A percentile compares a stretch with the other conserved stretches of the same genome.
Conservation (phyloP, 164 flowering plant genomes). For the Vitis rupestris region DNA sequence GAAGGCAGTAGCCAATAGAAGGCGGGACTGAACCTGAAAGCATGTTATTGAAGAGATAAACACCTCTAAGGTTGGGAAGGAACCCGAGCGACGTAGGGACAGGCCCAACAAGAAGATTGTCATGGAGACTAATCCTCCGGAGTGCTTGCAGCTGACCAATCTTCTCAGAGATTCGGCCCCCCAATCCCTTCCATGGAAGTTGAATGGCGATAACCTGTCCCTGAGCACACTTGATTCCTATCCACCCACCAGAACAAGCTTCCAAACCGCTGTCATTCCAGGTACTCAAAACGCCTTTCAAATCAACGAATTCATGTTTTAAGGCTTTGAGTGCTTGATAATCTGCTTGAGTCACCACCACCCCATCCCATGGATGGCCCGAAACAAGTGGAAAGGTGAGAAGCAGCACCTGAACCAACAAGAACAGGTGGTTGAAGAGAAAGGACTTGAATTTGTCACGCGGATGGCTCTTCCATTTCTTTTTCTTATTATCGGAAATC, state of each 20-base stretch:
- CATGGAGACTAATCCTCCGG: slow-evolving; percentile 79
- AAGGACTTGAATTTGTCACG: background rate
- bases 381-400: slow-evolving; percentile 23
- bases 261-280: slow-evolving; percentile 65
- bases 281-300: slow-evolving; percentile 48
- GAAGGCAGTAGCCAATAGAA: slow-evolving; percentile 53
- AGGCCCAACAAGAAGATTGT: slow-evolving; percentile 58
- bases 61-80: slow-evolving; percentile 72
- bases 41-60: slow-evolving; percentile 77
- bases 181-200: slow-evolving; percentile 84
- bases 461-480: too few species aligned
- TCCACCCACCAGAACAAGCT: slow-evolving; percentile 86
- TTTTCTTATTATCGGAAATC: too few species aligned
- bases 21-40: slow-evolving; percentile 83
- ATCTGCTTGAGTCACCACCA: slow-evolving; percentile 53
- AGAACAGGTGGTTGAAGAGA: slow-evolving; percentile 4
- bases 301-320: slow-evolving; percentile 54
- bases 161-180: slow-evolving; percentile 68
- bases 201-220: slow-evolving; percentile 81
- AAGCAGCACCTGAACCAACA: slow-evolving; percentile 27
- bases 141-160: slow-evolving; percentile 69
- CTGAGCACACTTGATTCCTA: slow-evolving; percentile 75
- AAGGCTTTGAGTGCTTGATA: slow-evolving; percentile 60
- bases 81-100: slow-evolving; percentile 70
- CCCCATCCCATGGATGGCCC: slow-evolving; percentile 41